A percentile compares a stretch with the other conserved stretches of the same genome.
Conservation (phyloP, 306 rosid genomes). For the Crotalaria pallida region DNA sequence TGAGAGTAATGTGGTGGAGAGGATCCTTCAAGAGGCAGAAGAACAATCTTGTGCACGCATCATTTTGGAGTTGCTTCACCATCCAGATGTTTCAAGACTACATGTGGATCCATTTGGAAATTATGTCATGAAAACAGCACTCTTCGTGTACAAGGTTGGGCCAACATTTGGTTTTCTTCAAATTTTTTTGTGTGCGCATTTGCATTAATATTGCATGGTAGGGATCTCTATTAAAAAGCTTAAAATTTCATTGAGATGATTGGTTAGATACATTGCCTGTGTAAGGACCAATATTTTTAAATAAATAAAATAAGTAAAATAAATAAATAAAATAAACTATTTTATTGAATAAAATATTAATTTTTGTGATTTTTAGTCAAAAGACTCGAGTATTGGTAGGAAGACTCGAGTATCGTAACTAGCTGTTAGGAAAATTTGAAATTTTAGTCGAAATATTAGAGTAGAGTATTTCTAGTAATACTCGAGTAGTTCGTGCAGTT, state of each 20-base stretch:
- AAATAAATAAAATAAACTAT: too few relatives aligned
- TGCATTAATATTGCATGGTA: neutral
- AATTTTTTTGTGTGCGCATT: neutral
- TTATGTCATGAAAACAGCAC: slow-evolving; percentile 46
- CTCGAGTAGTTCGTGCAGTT: too few relatives aligned
- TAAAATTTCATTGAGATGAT: neutral
- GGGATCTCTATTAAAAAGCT: neutral
- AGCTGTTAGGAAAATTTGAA: too few relatives aligned
- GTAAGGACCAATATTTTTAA: too few relatives aligned
- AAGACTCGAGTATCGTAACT: too few relatives aligned
- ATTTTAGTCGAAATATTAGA: too few relatives aligned
- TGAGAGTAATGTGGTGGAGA: slow-evolving; percentile 65
- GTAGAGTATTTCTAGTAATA: too few relatives aligned
- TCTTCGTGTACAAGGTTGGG: slow-evolving; percentile 41
- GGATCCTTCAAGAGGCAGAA: slow-evolving; percentile 28
- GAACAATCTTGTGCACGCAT: slow-evolving; percentile 15
- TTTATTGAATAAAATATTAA: too few relatives aligned
- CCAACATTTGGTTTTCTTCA: neutral
- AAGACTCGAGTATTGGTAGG: too few relatives aligned
- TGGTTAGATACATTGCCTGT: neutral
- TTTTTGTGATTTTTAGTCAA: too few relatives aligned
- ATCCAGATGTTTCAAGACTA: slow-evolving; percentile 26
- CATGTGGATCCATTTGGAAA: slow-evolving; percentile 51
- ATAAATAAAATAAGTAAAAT: too few relatives aligned
- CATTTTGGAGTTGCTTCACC: slow-evolving; percentile 29